Percentiles rank a stretch among this genome's conserved stretches.
phyloP scores from a whole-genome alignment of 306 rosid genomes.

The Benincasa hispida region DNA sequence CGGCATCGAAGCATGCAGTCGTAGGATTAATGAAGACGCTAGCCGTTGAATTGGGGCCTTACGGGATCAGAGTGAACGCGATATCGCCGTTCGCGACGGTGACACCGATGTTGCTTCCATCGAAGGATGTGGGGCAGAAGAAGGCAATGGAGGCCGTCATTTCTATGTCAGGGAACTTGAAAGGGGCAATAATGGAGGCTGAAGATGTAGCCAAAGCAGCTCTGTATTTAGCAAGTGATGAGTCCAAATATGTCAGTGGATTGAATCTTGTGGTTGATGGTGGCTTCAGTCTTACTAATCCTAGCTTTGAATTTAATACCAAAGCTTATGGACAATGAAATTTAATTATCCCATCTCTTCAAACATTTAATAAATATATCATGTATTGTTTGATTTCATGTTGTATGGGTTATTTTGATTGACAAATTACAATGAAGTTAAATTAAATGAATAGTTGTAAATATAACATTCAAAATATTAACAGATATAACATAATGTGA shows the following conservation, averaged over 20 bases:
- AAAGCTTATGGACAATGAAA: background rate
- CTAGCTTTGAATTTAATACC: background rate
- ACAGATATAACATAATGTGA: too few relatives aligned
- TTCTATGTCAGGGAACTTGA: background rate
- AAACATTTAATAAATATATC: too few relatives aligned
- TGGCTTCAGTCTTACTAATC: slow-evolving; percentile 15
- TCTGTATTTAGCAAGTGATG: slow-evolving; percentile 12
- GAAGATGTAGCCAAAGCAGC: slow-evolving; percentile 13
- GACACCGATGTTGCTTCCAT: slow-evolving; percentile 11
- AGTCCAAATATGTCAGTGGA: slow-evolving; percentile 14
- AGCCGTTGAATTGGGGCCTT: slow-evolving; percentile 35
- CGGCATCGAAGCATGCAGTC: slow-evolving; percentile 28
- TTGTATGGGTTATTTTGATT: too few relatives aligned
- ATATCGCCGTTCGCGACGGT: slow-evolving; percentile 29
- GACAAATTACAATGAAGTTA: too few relatives aligned
- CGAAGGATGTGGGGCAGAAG: background rate
- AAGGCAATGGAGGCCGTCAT: background rate
- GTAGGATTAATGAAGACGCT: slow-evolving; percentile 24
- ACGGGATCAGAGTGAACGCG: slow-evolving; percentile 32
- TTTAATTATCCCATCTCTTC: background rate
- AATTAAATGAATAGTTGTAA: too few relatives aligned
- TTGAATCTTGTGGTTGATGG: slow-evolving; percentile 15
- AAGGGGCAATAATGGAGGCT: slow-evolving; percentile 5
- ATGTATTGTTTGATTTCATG: too few relatives aligned
- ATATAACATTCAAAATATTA: too few relatives aligned